A percentile compares a stretch with the other conserved stretches of the same genome.
phyloP scores from a whole-genome alignment of 2,329 filamentous ascomycete species.

The Aspergillus persii region DNA sequence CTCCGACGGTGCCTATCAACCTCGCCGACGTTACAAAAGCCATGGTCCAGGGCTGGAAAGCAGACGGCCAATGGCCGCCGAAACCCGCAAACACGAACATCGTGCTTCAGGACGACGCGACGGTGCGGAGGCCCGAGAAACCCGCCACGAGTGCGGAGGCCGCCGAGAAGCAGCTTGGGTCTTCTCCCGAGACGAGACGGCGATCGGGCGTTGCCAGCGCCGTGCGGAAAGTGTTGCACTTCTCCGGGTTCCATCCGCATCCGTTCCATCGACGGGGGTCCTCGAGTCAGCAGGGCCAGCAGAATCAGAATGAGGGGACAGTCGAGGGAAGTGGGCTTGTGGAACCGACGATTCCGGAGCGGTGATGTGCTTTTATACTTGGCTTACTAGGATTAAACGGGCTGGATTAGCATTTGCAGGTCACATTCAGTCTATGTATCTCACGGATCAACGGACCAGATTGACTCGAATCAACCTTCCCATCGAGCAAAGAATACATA shows the following conservation, averaged over 20 bases:
- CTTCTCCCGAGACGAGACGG: slow-evolving; percentile 24
- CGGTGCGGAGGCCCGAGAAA: slow-evolving; percentile 20
- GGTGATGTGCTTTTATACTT: background rate
- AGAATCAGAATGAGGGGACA: background rate
- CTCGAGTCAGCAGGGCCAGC: slow-evolving; percentile 17
- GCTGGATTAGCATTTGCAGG: background rate
- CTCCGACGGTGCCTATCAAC: slow-evolving; percentile 85
- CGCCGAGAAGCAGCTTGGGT: slow-evolving; percentile 11
- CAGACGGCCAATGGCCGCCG: slow-evolving; percentile 90
- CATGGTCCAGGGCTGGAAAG: slow-evolving; percentile 87
- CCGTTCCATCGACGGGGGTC: slow-evolving; percentile 39
- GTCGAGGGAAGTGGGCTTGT: background rate
- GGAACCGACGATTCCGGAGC: background rate
- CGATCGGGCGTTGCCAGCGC: slow-evolving; percentile 39
- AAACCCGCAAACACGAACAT: slow-evolving; percentile 41
- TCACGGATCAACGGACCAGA: too few species aligned
- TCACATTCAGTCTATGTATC: too few species aligned
- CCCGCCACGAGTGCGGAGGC: background rate
- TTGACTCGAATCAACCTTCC: too few species aligned
- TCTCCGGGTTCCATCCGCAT: slow-evolving; percentile 32
- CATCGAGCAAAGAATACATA: too few species aligned
- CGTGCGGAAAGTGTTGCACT: slow-evolving; percentile 41
- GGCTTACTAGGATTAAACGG: background rate
- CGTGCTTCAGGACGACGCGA: slow-evolving; percentile 29
- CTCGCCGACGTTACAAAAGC: slow-evolving; percentile 75